A percentile compares a stretch with the other conserved stretches of the same genome.
These are phyloP conservation scores for Cymodocea nodosa DNA, from an alignment of 116 monocot genomes.

Conservation along the genomic window DNA sequence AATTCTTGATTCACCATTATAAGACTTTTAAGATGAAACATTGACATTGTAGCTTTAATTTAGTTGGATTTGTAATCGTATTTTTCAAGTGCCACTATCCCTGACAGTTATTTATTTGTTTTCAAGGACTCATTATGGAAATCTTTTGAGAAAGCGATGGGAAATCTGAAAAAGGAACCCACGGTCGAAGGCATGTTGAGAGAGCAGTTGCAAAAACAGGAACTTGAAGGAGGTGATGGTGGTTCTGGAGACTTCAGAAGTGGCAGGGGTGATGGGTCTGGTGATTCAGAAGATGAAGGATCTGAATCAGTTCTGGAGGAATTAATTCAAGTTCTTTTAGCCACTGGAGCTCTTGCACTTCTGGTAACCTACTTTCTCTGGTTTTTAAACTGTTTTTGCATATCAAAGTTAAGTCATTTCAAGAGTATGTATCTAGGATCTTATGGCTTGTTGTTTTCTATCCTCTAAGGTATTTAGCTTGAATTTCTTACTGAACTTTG, in stretches of 20 bases:
- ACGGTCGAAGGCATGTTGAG: slow-evolving; percentile 39
- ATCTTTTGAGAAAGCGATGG: slow-evolving; percentile 52
- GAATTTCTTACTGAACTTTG: too few species aligned
- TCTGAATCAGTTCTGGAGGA: slow-evolving; percentile 37
- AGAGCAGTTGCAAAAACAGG: slow-evolving; percentile 34
- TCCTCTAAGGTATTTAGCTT: too few species aligned
- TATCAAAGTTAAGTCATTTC: too few species aligned
- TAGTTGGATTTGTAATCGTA: too few species aligned
- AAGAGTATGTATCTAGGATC: too few species aligned
- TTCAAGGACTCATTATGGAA: slow-evolving; percentile 50
- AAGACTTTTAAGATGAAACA: too few species aligned
- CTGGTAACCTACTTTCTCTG: slow-evolving; percentile 27
- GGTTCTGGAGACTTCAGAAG: slow-evolving; percentile 10
- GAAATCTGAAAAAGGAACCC: slow-evolving; percentile 18
- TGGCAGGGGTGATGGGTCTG: slow-evolving; percentile 20
- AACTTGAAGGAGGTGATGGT: slow-evolving; percentile 17
- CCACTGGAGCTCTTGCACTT: slow-evolving; percentile 44
- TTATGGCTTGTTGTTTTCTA: too few species aligned
- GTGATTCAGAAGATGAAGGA: slow-evolving; percentile 32
- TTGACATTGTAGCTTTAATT: too few species aligned
- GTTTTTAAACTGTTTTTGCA: neutral
- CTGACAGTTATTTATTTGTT: neutral
- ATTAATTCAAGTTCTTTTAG: slow-evolving; percentile 50
- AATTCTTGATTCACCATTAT: too few species aligned
- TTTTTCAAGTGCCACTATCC: too few species aligned